Percentiles rank a stretch among this genome's conserved stretches.
phyloP scores from a whole-genome alignment of 2,329 filamentous ascomycete genomes.

The Plectosphaerella plurivora region DNA sequence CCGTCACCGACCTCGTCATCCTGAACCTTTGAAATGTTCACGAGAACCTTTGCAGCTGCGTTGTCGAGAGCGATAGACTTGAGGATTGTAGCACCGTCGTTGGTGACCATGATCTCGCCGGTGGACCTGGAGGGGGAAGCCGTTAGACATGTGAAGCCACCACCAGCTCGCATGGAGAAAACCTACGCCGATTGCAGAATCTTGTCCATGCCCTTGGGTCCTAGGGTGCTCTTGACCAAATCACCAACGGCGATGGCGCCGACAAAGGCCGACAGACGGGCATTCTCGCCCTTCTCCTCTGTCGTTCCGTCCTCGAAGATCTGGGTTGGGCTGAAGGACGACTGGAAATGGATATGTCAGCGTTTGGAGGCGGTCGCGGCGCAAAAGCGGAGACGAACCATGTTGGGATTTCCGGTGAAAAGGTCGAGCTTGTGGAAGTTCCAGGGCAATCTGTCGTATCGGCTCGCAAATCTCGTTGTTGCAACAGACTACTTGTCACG shows the following conservation, averaged over 20 bases:
- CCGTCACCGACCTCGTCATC: slow-evolving; percentile 98
- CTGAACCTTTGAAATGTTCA: slow-evolving; percentile 99
- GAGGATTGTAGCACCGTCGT: slow-evolving; percentile 96
- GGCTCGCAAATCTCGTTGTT: background rate
- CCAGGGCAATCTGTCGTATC: too few species aligned
- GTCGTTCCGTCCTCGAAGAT: slow-evolving; percentile 97
- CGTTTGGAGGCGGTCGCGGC: background rate
- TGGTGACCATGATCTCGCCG: slow-evolving; percentile 96
- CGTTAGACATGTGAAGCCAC: slow-evolving; percentile 6
- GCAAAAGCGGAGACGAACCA: slow-evolving; percentile 3
- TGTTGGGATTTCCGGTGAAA: background rate
- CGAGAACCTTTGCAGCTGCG: slow-evolving; percentile 93
- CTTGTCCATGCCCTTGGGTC: slow-evolving; percentile 99
- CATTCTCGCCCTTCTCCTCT: slow-evolving; percentile 98
- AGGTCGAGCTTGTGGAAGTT: too few species aligned
- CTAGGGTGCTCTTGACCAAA: slow-evolving; percentile 93
- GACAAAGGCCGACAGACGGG: slow-evolving; percentile 95
- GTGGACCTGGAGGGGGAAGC: slow-evolving; percentile 61
- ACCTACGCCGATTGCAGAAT: slow-evolving; percentile 90
- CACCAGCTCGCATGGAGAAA: background rate
- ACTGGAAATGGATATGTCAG: slow-evolving; percentile 21
- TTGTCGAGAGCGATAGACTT: slow-evolving; percentile 99
- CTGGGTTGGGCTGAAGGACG: slow-evolving; percentile 82
- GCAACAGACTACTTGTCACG: background rate
- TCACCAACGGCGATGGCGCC: slow-evolving; percentile 97